Evolutionary conservation across 2,329 filamentous ascomycete species (phyloP).

Genomic region (Colletotrichum lindemuthianum): DNA sequence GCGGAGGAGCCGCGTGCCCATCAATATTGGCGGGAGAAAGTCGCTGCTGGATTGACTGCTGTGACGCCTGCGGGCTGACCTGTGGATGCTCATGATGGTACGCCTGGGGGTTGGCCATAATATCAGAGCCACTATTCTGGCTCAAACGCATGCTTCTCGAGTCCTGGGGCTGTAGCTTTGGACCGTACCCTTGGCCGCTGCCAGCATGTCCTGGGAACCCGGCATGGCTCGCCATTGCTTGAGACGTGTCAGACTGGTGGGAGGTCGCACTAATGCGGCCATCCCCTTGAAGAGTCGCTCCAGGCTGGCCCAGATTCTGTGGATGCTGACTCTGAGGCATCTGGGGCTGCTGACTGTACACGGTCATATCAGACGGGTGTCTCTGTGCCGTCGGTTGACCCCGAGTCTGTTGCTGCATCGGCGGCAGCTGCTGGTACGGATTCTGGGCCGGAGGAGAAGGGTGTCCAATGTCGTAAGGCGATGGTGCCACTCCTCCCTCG

Average conservation of each 20-base stretch:
- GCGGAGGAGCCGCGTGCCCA: background rate
- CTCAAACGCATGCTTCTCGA: background rate
- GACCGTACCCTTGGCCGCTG: background rate
- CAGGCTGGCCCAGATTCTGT: slow-evolving; percentile 7
- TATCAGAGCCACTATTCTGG: background rate
- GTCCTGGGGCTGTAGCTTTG: slow-evolving; percentile 7
- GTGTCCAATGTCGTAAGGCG: slow-evolving; percentile 42
- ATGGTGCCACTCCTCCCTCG: slow-evolving; percentile 45
- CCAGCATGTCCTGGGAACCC: background rate
- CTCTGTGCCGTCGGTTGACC: slow-evolving; percentile 14
- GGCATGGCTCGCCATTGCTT: slow-evolving; percentile 3
- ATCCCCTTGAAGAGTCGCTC: background rate
- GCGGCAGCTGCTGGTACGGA: slow-evolving; percentile 32
- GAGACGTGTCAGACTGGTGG: slow-evolving; percentile 18
- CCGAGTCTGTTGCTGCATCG: slow-evolving; percentile 30
- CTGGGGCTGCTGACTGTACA: slow-evolving; percentile 15
- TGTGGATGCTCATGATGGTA: background rate
- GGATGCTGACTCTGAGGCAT: slow-evolving; percentile 20
- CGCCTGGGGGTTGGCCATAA: background rate
- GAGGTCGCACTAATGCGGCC: slow-evolving; percentile 26
- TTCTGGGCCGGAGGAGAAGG: slow-evolving; percentile 29
- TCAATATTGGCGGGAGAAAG: background rate
- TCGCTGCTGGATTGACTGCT: background rate
- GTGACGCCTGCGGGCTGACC: background rate
- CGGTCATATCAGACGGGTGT: slow-evolving; percentile 18